These are phyloP conservation scores for Fusarium sterilihyphosum DNA, from an alignment of 2,329 filamentous ascomycete genomes.

Conservation along the genomic window DNA sequence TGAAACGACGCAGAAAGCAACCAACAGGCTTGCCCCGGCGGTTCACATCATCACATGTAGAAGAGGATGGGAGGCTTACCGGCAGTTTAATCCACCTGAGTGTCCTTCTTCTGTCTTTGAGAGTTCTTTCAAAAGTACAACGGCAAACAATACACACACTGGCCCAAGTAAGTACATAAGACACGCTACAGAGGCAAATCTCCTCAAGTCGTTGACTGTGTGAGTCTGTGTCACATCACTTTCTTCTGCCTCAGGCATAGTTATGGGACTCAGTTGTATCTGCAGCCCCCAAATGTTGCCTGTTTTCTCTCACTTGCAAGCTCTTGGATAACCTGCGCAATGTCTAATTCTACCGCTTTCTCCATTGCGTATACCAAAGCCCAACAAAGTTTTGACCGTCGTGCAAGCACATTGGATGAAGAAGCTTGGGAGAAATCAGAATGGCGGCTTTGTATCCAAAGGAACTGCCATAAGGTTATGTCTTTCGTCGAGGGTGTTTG, in stretches of 20 bases:
- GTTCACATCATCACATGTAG: not conserved
- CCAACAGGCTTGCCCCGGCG: not conserved
- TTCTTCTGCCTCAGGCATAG: not conserved
- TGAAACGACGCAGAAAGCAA: not conserved
- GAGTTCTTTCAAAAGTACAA: not conserved
- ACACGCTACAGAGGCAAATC: not conserved
- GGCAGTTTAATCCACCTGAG: not conserved
- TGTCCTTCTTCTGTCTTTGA: not conserved
- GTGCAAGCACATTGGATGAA: not conserved
- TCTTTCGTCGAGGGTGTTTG: not conserved
- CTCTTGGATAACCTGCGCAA: not conserved
- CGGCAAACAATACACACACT: not conserved
- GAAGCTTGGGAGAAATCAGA: conserved; percentile 2
- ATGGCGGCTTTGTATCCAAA: not conserved
- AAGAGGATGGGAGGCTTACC: not conserved
- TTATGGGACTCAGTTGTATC: not conserved
- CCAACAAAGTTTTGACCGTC: conserved; percentile 1
- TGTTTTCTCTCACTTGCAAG: not conserved
- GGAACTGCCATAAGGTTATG: not conserved
- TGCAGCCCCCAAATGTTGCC: not conserved
- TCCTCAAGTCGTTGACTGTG: not conserved
- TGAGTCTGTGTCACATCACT: not conserved
- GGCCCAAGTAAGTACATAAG: not conserved
- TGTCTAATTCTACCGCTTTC: not conserved
- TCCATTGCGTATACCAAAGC: not conserved